These are phyloP conservation scores for Mortierella sp. DNA, from an alignment of 371 early-diverging fungal species.

Conservation along the genomic window DNA sequence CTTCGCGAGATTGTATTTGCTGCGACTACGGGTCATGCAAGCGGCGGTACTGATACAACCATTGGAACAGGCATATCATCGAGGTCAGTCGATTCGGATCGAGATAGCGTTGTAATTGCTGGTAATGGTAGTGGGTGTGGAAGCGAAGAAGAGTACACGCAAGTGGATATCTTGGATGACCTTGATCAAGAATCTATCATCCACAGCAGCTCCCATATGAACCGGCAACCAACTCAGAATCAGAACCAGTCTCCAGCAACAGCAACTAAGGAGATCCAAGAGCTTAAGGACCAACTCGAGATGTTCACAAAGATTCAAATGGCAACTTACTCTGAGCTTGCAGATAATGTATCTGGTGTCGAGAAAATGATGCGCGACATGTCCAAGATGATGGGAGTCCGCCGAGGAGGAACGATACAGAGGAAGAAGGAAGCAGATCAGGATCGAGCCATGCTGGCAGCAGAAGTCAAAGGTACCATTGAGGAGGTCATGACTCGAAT, in stretches of 20 bases:
- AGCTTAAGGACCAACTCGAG: conserved; percentile 45
- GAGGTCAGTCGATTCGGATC: not conserved
- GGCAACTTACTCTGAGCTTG: conserved; percentile 50
- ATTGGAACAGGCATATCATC: not conserved
- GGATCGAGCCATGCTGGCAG: conserved; percentile 39
- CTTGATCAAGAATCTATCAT: conserved; percentile 12
- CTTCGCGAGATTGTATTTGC: conserved; percentile 43
- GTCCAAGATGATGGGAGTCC: conserved; percentile 47
- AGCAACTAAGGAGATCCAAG: conserved; percentile 22
- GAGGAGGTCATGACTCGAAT: conserved; percentile 36
- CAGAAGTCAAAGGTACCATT: conserved; percentile 46
- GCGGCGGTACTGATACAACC: not conserved
- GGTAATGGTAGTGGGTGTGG: conserved; percentile 4
- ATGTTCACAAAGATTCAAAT: conserved; percentile 51
- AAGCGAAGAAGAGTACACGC: conserved; percentile 29
- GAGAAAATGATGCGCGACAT: conserved; percentile 56
- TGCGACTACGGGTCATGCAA: not conserved
- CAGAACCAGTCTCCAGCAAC: not conserved
- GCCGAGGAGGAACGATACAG: conserved; percentile 45
- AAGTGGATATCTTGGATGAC: conserved; percentile 26
- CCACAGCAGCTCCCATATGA: not conserved
- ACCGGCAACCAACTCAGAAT: not conserved
- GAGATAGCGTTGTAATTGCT: conserved; percentile 1
- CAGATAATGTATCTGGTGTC: conserved; percentile 48
- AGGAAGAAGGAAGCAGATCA: conserved; percentile 42